Conservation (phyloP, 108 stramenopile species). For the Hondaea fermentalgiana region DNA sequence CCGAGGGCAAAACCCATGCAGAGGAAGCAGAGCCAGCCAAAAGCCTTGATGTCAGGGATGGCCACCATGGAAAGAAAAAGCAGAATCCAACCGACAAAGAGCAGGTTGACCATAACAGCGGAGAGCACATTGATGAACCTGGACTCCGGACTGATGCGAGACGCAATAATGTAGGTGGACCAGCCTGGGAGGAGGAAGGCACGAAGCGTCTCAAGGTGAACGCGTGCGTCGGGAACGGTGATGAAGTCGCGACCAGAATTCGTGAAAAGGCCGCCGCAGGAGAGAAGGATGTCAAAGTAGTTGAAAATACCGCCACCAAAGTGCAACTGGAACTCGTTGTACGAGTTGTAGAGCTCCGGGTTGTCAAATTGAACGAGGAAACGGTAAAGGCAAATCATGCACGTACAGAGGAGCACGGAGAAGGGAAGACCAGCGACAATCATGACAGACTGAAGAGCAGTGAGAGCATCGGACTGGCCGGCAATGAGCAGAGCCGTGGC, state of each 20-base stretch:
- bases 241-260: neutral
- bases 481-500: constrained; percentile 50
- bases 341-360: neutral
- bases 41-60: neutral
- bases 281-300: neutral
- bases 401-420: constrained; percentile 29
- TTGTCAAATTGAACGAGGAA: neutral
- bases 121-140: neutral
- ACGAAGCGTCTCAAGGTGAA: neutral
- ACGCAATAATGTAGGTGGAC: neutral
- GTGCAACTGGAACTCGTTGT: neutral
- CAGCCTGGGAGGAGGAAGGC: neutral
- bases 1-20: neutral
- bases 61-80: neutral
- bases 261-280: neutral
- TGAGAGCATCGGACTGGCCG: constrained; percentile 37
- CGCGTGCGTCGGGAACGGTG: neutral
- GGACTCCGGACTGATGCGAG: neutral
- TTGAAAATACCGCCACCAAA: neutral
- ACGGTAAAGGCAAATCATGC: neutral
- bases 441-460: constrained; percentile 49
- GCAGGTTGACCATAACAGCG: neutral
- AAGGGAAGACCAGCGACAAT: constrained; percentile 56
- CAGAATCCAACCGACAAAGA: neutral
- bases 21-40: neutral